Percentiles rank a stretch among this genome's conserved stretches.
These are phyloP conservation scores for Candida nonsorbophila DNA, from an alignment of 805 yeast genomes.

Conservation along the genomic window DNA sequence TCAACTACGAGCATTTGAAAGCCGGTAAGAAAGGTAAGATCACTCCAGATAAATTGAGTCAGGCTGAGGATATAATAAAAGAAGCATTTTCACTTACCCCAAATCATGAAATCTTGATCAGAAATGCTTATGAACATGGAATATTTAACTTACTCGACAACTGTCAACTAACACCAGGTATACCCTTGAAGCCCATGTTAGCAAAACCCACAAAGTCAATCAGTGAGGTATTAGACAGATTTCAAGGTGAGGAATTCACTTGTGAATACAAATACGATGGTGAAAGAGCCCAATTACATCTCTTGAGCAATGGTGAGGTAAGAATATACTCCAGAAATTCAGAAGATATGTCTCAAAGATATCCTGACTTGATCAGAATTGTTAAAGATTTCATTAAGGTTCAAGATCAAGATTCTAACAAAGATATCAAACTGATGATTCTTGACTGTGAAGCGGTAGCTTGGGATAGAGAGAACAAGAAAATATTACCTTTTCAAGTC, in stretches of 20 bases:
- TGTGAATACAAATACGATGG: slow-evolving; percentile 98
- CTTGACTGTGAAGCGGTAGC: slow-evolving; percentile 98
- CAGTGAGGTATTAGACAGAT: slow-evolving; percentile 85
- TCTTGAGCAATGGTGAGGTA: slow-evolving; percentile 58
- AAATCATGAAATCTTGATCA: slow-evolving; percentile 76
- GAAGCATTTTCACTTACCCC: slow-evolving; percentile 90
- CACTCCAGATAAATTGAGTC: slow-evolving; percentile 40
- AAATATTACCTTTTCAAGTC: slow-evolving; percentile 89
- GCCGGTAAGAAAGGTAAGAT: slow-evolving; percentile 12
- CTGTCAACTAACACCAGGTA: slow-evolving; percentile 80
- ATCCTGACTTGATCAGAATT: slow-evolving; percentile 80
- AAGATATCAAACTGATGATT: slow-evolving; percentile 45
- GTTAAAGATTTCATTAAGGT: slow-evolving; percentile 52
- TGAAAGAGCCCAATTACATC: slow-evolving; percentile 93
- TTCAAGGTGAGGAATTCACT: slow-evolving; percentile 79
- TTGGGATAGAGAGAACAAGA: slow-evolving; percentile 75
- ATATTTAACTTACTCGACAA: slow-evolving; percentile 58
- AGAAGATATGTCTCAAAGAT: slow-evolving; percentile 94
- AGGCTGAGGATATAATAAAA: slow-evolving; percentile 74
- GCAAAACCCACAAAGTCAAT: slow-evolving; percentile 96
- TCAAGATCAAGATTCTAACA: slow-evolving; percentile 18
- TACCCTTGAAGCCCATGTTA: slow-evolving; percentile 95
- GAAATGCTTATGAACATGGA: slow-evolving; percentile 62
- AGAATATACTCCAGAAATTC: slow-evolving; percentile 88
- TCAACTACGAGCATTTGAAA: slow-evolving; percentile 46